A percentile compares a stretch with the other conserved stretches of the same genome.
These are phyloP conservation scores for Myxozyma melibiosi DNA, from an alignment of 805 yeast species.

Conservation along the genomic window DNA sequence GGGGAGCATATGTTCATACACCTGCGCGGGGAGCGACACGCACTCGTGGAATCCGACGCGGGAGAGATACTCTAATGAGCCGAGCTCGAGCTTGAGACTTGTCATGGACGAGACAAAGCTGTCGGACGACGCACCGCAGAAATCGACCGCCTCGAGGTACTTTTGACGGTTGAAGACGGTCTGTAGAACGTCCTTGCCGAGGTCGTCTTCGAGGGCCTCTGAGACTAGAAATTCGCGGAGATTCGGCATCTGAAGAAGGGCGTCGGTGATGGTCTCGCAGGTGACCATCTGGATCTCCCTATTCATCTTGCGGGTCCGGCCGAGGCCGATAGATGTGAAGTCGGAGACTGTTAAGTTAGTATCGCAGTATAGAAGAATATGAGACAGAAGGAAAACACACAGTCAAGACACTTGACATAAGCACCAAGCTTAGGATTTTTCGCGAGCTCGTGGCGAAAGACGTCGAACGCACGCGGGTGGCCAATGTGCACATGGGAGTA, in stretches of 20 bases:
- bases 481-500: constrained; percentile 56
- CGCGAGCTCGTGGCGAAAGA: constrained; percentile 51
- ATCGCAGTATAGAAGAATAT: not conserved
- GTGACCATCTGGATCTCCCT: constrained; percentile 91
- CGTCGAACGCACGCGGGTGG: constrained; percentile 77
- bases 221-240: constrained; percentile 77
- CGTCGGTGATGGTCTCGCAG: constrained; percentile 63
- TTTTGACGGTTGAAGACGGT: constrained; percentile 56
- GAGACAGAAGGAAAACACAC: constrained; percentile 1
- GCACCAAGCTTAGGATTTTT: constrained; percentile 53
- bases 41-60: constrained; percentile 84
- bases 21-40: constrained; percentile 66
- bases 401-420: constrained; percentile 76
- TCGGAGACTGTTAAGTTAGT: constrained; percentile 53
- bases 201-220: constrained; percentile 83
- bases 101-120: constrained; percentile 63
- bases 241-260: constrained; percentile 62
- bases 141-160: constrained; percentile 70
- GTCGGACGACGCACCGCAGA: constrained; percentile 81
- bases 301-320: constrained; percentile 87
- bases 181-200: constrained; percentile 61
- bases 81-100: constrained; percentile 37
- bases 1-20: constrained; percentile 60
- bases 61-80: constrained; percentile 40
- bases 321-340: constrained; percentile 85